These are phyloP conservation scores for Phlebopus sp. DNA, from an alignment of 1,284 basidiomycete genomes.

Conservation along the genomic window DNA sequence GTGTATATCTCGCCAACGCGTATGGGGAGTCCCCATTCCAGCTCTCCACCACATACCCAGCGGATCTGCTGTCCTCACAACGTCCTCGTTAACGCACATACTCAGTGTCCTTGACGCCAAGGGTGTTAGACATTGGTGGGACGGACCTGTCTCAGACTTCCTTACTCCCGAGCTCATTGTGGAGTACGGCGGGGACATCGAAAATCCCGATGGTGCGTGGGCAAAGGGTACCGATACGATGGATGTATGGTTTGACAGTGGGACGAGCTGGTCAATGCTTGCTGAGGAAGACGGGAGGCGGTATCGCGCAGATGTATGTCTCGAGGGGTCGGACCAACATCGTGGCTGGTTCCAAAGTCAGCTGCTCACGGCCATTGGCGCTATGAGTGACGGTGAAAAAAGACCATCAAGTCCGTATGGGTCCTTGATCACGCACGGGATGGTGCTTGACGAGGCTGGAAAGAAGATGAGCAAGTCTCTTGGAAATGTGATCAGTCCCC, in stretches of 20 bases:
- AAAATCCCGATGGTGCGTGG: conserved; percentile 43
- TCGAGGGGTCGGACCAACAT: conserved; percentile 98
- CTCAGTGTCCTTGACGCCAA: conserved; percentile 69
- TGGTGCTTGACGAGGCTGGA: conserved; percentile 89
- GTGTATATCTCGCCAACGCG: conserved; percentile 98
- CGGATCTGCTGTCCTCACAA: conserved; percentile 66
- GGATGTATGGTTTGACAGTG: conserved; percentile 99
- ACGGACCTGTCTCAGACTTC: conserved; percentile 82
- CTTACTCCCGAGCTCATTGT: conserved; percentile 57
- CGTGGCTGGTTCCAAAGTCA: conserved; percentile 99
- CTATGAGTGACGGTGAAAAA: conserved; percentile 33
- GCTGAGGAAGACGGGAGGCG: conserved; percentile 30
- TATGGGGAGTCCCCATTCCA: conserved; percentile 98
- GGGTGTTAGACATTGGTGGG: conserved; percentile 90
- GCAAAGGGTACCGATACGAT: conserved; percentile 89
- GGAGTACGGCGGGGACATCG: conserved; percentile 30
- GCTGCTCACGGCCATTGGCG: conserved; percentile 79
- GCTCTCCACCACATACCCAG: conserved; percentile 73
- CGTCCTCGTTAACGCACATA: conserved; percentile 75
- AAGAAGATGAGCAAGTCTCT: conserved; percentile 99
- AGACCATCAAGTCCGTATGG: conserved; percentile 67
- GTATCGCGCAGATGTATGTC: conserved; percentile 79
- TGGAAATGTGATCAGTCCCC: conserved; percentile 89
- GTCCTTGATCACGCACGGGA: conserved; percentile 91
- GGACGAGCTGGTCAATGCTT: conserved; percentile 90